A percentile compares a stretch with the other conserved stretches of the same genome.
Conservation (phyloP, 2,329 filamentous ascomycete species). For the Aspergillus sp. region DNA sequence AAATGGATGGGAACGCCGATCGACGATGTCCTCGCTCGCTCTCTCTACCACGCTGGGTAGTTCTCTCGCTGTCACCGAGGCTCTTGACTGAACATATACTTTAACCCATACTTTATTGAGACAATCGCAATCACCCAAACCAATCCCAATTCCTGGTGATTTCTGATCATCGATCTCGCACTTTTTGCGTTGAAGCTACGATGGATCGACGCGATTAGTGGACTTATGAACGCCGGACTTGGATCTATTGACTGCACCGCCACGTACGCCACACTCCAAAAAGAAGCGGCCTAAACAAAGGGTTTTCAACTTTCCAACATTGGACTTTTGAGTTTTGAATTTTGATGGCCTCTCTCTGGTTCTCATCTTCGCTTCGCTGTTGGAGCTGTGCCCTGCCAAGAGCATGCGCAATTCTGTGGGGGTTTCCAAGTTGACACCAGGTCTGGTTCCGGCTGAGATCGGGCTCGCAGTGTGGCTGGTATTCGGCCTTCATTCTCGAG, state of each 20-base stretch:
- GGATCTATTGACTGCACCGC: conserved; percentile 20
- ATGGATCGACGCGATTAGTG: conserved; percentile 12
- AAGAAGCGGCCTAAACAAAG: neutral
- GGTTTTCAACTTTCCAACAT: neutral
- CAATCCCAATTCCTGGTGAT: neutral
- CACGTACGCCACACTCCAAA: conserved; percentile 2
- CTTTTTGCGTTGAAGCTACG: conserved; percentile 1
- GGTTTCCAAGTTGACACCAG: neutral
- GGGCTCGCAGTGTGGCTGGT: neutral
- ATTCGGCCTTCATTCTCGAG: neutral
- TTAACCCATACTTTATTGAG: no score
- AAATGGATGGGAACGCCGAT: neutral
- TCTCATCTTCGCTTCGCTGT: neutral
- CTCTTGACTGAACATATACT: no score
- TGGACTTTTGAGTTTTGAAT: neutral
- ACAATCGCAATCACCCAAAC: neutral
- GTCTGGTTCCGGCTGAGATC: neutral
- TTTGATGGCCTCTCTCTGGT: neutral
- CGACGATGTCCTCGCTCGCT: neutral
- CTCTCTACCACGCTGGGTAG: neutral
- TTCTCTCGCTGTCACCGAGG: no score
- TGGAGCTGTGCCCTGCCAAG: neutral
- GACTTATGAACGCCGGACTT: conserved; percentile 9
- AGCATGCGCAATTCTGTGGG: neutral
- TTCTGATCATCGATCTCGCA: neutral